These are phyloP conservation scores for Calophaca sinica DNA, from an alignment of 306 rosid genomes.

Conservation along the genomic window DNA sequence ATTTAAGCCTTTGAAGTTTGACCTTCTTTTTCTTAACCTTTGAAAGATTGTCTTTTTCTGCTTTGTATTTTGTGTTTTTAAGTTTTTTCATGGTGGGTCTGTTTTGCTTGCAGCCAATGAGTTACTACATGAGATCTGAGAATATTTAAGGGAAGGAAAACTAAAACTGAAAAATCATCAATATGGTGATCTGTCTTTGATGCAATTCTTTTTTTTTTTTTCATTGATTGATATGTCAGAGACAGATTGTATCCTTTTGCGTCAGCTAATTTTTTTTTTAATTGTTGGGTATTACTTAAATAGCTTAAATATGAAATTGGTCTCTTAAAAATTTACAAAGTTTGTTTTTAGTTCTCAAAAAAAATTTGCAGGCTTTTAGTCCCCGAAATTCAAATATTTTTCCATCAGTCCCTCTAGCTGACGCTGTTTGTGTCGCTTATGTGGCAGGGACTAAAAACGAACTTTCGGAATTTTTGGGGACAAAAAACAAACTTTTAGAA, in stretches of 20 bases:
- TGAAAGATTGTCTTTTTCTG: conserved; percentile 56
- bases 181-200: conserved; percentile 36
- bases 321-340: no score
- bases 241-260: conserved; percentile 14
- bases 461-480: no score
- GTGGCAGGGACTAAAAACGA: no score
- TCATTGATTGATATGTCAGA: conserved; percentile 43
- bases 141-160: conserved; percentile 30
- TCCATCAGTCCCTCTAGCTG: no score
- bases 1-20: conserved; percentile 58
- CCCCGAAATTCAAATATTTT: no score
- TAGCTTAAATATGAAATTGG: no score
- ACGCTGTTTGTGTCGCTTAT: no score
- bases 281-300: conserved; percentile 14
- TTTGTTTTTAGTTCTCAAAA: no score
- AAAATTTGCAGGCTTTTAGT: no score
- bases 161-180: conserved; percentile 32
- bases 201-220: not conserved
- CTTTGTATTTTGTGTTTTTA: conserved; percentile 36
- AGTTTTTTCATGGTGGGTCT: conserved; percentile 41
- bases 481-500: no score
- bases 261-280: conserved; percentile 16
- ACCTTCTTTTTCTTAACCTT: conserved; percentile 67
- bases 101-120: conserved; percentile 26
- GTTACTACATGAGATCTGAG: conserved; percentile 38